Evolutionary conservation across 208 protist genomes (phyloP).

Genomic region (Trypanosoma conorhini): DNA sequence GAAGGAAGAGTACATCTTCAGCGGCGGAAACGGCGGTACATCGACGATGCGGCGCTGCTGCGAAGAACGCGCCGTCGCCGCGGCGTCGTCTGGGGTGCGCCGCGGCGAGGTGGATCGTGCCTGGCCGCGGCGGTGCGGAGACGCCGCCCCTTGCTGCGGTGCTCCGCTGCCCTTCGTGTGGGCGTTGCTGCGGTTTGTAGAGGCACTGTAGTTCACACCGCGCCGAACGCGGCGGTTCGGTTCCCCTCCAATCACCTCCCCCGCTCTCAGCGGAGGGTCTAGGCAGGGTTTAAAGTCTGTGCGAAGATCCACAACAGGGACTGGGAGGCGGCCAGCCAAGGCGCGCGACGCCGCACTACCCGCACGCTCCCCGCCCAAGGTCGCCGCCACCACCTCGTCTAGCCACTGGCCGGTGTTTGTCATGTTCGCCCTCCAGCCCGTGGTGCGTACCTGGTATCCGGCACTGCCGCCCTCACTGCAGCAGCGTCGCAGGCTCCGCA

Average conservation of each 20-base stretch:
- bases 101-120: not conserved
- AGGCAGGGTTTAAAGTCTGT: conserved; percentile 47
- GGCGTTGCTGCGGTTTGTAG: not conserved
- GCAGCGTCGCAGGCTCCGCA: not conserved
- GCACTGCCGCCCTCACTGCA: conserved; percentile 13
- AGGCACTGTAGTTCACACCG: conserved; percentile 20
- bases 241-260: conserved; percentile 21
- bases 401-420: conserved; percentile 1
- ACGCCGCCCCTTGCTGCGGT: not conserved
- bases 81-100: not conserved
- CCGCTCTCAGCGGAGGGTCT: conserved; percentile 39
- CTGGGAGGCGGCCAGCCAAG: not conserved
- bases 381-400: conserved; percentile 7
- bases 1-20: conserved; percentile 57
- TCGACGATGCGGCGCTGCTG: conserved; percentile 22
- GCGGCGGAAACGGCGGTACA: conserved; percentile 36
- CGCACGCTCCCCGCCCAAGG: not conserved
- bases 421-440: not conserved
- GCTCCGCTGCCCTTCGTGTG: not conserved
- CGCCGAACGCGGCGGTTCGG: conserved; percentile 38
- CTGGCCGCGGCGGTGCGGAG: not conserved
- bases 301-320: conserved; percentile 65
- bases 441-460: not conserved
- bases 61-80: not conserved
- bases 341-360: not conserved